Conservation (phyloP, 768 basidiomycete species). For the Hypholoma sublateritium region DNA sequence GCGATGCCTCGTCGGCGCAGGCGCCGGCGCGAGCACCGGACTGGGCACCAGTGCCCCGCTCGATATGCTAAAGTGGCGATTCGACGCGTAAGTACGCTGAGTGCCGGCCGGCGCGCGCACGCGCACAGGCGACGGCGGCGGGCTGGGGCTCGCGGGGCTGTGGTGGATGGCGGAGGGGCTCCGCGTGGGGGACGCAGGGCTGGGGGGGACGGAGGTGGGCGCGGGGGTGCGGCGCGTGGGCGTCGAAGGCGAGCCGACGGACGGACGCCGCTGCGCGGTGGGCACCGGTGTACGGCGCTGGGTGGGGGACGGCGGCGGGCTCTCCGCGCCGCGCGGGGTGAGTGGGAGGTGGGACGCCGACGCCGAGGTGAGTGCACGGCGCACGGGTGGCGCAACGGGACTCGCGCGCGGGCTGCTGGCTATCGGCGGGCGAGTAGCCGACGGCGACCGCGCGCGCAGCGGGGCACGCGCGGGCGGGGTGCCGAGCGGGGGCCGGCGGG, state of each 20-base stretch:
- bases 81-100: constrained; percentile 52
- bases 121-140: constrained; percentile 40
- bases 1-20: background rate
- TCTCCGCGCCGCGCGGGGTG: constrained; percentile 21
- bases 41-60: constrained; percentile 45
- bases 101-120: constrained; percentile 39
- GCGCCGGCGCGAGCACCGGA: background rate
- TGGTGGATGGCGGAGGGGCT: constrained; percentile 24
- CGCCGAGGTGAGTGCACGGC: constrained; percentile 43
- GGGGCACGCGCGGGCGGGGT: background rate
- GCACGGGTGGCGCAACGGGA: background rate
- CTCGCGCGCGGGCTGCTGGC: background rate
- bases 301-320: background rate
- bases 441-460: background rate
- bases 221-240: constrained; percentile 25
- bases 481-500: background rate
- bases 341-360: constrained; percentile 55
- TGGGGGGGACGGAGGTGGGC: background rate
- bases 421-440: background rate
- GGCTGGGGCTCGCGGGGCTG: constrained; percentile 35
- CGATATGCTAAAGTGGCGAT: constrained; percentile 60
- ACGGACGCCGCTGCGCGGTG: no score
- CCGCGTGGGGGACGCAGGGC: background rate
- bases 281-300: no score
- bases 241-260: constrained; percentile 19